phyloP scores from a whole-genome alignment of 805 yeast genomes.

The Komagataella phaffii region DNA sequence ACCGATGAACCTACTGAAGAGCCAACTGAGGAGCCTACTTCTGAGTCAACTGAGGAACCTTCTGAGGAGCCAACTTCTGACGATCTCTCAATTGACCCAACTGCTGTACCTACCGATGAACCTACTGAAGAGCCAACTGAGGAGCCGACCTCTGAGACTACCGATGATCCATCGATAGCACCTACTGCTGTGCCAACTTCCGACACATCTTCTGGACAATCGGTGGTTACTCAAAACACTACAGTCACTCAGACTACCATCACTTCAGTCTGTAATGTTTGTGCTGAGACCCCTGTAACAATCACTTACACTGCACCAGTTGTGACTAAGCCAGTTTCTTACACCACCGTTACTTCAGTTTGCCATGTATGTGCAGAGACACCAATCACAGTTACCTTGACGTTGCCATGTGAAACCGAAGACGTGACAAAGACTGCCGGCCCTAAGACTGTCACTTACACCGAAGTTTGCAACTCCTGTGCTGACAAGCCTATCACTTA shows the following conservation, averaged over 20 bases:
- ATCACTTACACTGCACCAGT: not conserved
- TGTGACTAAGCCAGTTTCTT: not conserved
- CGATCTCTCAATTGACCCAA: too few species aligned
- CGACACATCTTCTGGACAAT: not conserved
- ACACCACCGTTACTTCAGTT: not conserved
- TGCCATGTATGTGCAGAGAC: not conserved
- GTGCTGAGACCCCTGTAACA: not conserved
- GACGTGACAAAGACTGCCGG: too few species aligned
- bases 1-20: not conserved
- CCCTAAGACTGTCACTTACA: not conserved
- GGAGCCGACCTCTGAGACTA: too few species aligned
- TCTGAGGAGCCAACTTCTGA: not conserved
- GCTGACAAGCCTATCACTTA: not conserved
- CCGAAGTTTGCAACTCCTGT: not conserved
- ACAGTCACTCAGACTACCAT: not conserved
- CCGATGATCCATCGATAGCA: not conserved
- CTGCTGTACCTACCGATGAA: not conserved
- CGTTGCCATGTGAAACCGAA: not conserved
- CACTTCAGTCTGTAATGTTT: not conserved
- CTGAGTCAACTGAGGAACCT: too few species aligned
- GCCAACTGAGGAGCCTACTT: not conserved
- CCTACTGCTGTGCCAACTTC: not conserved
- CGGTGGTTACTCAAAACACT: not conserved
- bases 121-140: not conserved
- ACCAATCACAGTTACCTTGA: not conserved